A percentile compares a stretch with the other conserved stretches of the same genome.
phyloP scores from a whole-genome alignment of 305 asterid genomes.

The Nicotiana rustica region DNA sequence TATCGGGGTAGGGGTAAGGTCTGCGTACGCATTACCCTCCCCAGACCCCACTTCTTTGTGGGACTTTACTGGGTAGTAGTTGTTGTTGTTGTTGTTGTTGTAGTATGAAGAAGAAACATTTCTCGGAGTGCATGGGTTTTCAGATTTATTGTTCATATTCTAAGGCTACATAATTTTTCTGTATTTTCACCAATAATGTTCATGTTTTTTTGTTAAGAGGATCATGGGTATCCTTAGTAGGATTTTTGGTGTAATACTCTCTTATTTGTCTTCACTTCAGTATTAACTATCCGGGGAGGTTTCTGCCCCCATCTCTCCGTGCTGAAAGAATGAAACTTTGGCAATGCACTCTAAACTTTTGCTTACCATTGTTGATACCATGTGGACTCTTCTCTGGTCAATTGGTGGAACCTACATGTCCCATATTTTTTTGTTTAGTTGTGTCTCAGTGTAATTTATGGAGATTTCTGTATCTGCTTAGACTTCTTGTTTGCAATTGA shows the following conservation, averaged over 20 bases:
- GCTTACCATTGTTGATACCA: neutral
- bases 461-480: neutral
- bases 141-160: conserved; percentile 7
- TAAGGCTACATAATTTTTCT: neutral
- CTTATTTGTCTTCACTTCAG: conserved; percentile 1
- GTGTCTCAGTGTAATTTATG: neutral
- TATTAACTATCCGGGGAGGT: neutral
- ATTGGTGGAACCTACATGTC: neutral
- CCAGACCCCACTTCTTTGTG: too few relatives aligned
- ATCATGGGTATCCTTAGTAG: conserved; percentile 22
- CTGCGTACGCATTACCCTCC: too few relatives aligned
- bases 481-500: neutral
- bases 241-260: neutral
- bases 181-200: neutral
- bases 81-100: too few relatives aligned
- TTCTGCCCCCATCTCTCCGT: neutral
- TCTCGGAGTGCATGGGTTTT: neutral
- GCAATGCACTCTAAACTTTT: neutral
- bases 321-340: conserved; percentile 7
- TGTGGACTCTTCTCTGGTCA: neutral
- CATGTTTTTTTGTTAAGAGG: neutral
- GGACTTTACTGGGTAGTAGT: too few relatives aligned
- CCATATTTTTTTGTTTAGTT: neutral
- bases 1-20: too few relatives aligned
- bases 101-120: conserved; percentile 17